Conservation (phyloP, 768 basidiomycete species). For the Lepiota brunneoincarnata region DNA sequence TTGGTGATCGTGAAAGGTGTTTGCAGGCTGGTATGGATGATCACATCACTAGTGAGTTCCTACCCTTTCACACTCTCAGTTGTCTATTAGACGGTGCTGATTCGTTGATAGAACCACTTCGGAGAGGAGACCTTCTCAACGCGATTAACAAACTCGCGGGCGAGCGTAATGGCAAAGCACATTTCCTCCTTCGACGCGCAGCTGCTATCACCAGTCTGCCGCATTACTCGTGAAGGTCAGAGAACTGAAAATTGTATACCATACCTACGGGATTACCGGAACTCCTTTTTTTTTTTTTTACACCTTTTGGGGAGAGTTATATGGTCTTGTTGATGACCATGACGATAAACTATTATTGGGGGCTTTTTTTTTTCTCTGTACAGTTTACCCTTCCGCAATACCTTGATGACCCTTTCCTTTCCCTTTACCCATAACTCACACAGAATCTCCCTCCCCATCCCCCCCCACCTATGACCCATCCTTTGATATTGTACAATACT, state of each 20-base stretch:
- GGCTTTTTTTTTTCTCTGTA: too few relatives aligned
- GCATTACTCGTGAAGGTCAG: constrained; percentile 9
- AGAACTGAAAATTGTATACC: too few relatives aligned
- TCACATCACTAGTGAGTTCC: constrained; percentile 71
- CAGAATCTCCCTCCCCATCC: too few relatives aligned
- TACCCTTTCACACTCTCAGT: neutral
- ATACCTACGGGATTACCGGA: neutral
- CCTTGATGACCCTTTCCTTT: constrained; percentile 2
- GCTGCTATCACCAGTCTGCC: constrained; percentile 21
- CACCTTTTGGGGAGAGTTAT: too few relatives aligned
- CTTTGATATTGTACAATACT: too few relatives aligned
- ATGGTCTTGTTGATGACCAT: too few relatives aligned
- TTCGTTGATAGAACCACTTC: constrained; percentile 60
- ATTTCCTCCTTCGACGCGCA: constrained; percentile 30
- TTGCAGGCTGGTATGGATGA: constrained; percentile 63
- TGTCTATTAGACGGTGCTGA: constrained; percentile 7
- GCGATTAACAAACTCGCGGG: constrained; percentile 79
- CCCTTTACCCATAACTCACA: neutral
- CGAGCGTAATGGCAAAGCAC: constrained; percentile 48
- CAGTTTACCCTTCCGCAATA: too few relatives aligned
- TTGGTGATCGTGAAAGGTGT: constrained; percentile 60
- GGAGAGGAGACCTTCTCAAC: constrained; percentile 76
- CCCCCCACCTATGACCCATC: neutral
- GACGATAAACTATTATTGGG: neutral
- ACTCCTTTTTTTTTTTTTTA: neutral